phyloP scores from a whole-genome alignment of 257 asterid genomes.

The Phtheirospermum japonicum region DNA sequence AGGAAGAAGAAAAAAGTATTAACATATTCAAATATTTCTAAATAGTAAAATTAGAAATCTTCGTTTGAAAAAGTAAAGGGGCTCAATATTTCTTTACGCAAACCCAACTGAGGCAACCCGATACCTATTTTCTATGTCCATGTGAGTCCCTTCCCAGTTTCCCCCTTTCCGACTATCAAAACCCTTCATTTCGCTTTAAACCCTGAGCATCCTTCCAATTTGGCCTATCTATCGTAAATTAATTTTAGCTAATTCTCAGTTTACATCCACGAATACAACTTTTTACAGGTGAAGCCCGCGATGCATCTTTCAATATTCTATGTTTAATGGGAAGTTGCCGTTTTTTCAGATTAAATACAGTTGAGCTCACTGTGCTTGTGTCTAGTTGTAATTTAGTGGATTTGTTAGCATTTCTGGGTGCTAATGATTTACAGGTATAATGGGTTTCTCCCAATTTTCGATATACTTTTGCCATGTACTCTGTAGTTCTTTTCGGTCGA shows the following conservation, averaged over 20 bases:
- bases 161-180: constrained; percentile 1
- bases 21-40: too few species aligned
- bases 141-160: not conserved
- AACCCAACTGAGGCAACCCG: not conserved
- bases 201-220: constrained; percentile 7
- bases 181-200: constrained; percentile 22
- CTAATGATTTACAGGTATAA: constrained; percentile 30
- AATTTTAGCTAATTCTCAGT: not conserved
- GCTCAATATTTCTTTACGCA: not conserved
- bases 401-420: constrained; percentile 12
- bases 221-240: not conserved
- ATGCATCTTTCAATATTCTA: constrained; percentile 22
- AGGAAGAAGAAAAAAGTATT: too few species aligned
- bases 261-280: constrained; percentile 18
- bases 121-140: not conserved
- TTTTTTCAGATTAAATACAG: constrained; percentile 15
- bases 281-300: constrained; percentile 12
- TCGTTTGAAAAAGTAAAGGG: not conserved
- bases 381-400: constrained; percentile 4
- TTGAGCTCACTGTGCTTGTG: constrained; percentile 21
- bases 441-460: constrained; percentile 34
- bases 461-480: constrained; percentile 44
- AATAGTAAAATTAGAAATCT: too few species aligned
- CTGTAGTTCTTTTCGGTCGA: constrained; percentile 47
- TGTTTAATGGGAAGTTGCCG: constrained; percentile 35